Conservation (phyloP, 768 basidiomycete species). For the Tricholoma saponaceum region DNA sequence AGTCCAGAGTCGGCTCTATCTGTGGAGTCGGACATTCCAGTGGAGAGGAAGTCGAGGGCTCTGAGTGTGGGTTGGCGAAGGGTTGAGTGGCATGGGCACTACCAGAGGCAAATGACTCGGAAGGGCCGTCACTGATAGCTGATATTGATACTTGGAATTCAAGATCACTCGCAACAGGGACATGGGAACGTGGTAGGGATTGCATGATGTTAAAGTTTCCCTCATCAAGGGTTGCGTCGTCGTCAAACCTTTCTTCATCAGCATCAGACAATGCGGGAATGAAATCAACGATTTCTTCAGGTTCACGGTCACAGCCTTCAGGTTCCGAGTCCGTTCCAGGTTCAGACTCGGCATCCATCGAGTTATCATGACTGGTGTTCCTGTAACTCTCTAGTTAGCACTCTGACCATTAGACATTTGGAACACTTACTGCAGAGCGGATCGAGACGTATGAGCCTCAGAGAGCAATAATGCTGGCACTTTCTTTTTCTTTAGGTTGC, state of each 20-base stretch:
- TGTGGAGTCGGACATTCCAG: background rate
- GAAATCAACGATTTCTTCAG: background rate
- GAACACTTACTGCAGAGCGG: background rate
- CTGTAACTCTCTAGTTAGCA: background rate
- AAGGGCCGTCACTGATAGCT: background rate
- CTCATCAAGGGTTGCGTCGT: background rate
- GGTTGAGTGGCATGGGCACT: background rate
- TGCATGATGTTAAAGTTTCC: background rate
- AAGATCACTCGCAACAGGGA: background rate
- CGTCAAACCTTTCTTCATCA: background rate
- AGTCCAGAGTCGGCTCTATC: background rate
- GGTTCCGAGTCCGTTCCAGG: too few species aligned
- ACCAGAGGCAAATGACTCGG: background rate
- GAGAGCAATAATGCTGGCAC: background rate
- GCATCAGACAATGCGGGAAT: background rate
- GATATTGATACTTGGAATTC: background rate
- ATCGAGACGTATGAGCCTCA: background rate
- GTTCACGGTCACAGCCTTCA: too few species aligned
- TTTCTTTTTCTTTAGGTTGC: background rate
- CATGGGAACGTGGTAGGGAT: background rate
- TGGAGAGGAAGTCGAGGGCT: background rate
- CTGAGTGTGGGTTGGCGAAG: background rate
- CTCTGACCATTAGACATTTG: too few species aligned
- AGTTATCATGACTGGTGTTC: background rate
- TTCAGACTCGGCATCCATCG: background rate